These are phyloP conservation scores for Canariomyces notabilis DNA, from an alignment of 2,329 filamentous ascomycete species.

Conservation along the genomic window DNA sequence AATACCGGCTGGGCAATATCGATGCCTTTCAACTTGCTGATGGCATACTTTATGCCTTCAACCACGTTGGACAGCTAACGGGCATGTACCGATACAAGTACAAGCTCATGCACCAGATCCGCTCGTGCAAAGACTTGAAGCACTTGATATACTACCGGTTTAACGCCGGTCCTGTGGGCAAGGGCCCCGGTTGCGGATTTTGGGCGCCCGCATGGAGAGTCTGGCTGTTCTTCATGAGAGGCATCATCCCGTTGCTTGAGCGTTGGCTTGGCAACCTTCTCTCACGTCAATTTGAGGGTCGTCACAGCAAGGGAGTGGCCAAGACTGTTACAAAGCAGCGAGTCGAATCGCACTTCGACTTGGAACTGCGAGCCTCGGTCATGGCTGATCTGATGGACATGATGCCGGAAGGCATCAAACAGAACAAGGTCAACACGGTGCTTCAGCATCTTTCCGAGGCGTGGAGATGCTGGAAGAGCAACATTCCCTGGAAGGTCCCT, in stretches of 20 bases:
- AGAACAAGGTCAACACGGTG: slow-evolving; percentile 98
- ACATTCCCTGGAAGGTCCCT: slow-evolving; percentile 99
- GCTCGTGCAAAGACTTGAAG: slow-evolving; percentile 97
- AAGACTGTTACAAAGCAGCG: slow-evolving; percentile 99
- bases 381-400: slow-evolving; percentile 99
- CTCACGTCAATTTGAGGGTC: slow-evolving; percentile 95
- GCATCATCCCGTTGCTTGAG: slow-evolving; percentile 93
- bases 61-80: slow-evolving; percentile 95
- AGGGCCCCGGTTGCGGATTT: slow-evolving; percentile 96
- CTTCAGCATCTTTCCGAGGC: slow-evolving; percentile 95
- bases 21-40: slow-evolving; percentile 98
- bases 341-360: slow-evolving; percentile 96
- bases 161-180: slow-evolving; percentile 93
- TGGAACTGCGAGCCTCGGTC: slow-evolving; percentile 93
- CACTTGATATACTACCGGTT: slow-evolving; percentile 99
- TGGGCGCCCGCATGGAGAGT: slow-evolving; percentile 99
- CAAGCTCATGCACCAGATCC: slow-evolving; percentile 99
- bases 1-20: slow-evolving; percentile 95
- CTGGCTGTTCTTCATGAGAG: slow-evolving; percentile 98
- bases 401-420: slow-evolving; percentile 99
- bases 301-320: slow-evolving; percentile 96
- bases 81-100: slow-evolving; percentile 99
- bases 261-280: slow-evolving; percentile 96
- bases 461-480: slow-evolving; percentile 99
- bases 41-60: slow-evolving; percentile 98